Conservation (phyloP, 2,329 filamentous ascomycete species). For the Pseudovirgaria hyperparasitica region DNA sequence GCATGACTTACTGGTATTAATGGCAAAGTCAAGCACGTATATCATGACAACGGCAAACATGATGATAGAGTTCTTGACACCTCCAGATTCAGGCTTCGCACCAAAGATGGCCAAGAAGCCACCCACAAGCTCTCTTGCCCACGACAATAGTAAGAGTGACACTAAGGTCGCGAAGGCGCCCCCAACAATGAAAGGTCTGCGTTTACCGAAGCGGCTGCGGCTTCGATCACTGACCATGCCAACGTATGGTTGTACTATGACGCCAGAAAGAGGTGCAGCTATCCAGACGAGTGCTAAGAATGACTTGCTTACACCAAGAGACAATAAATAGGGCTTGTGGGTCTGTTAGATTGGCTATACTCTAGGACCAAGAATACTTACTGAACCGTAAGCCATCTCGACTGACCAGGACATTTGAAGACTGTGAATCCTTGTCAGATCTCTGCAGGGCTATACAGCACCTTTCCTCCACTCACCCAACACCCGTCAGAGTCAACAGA, state of each 20-base stretch:
- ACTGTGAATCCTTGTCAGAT: slow-evolving; percentile 22
- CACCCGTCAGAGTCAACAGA: slow-evolving; percentile 73
- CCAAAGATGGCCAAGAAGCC: slow-evolving; percentile 59
- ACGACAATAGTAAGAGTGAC: slow-evolving; percentile 37
- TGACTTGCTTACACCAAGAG: slow-evolving; percentile 39
- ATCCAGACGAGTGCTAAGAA: slow-evolving; percentile 42
- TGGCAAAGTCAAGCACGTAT: slow-evolving; percentile 84
- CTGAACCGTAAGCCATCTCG: slow-evolving; percentile 82
- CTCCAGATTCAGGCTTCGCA: slow-evolving; percentile 49
- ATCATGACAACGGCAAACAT: slow-evolving; percentile 73
- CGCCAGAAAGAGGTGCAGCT: slow-evolving; percentile 41
- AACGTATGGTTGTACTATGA: slow-evolving; percentile 41
- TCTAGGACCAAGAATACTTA: slow-evolving; percentile 20
- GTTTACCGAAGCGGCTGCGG: slow-evolving; percentile 34
- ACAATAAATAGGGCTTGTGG: slow-evolving; percentile 36
- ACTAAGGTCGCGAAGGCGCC: slow-evolving; percentile 36
- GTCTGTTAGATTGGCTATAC: neutral
- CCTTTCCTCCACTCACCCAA: slow-evolving; percentile 38
- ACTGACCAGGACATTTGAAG: slow-evolving; percentile 94
- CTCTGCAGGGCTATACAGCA: neutral
- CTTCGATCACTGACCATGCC: slow-evolving; percentile 41
- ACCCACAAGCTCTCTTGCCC: slow-evolving; percentile 43
- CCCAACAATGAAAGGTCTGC: slow-evolving; percentile 39
- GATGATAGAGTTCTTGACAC: slow-evolving; percentile 55
- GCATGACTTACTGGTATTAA: slow-evolving; percentile 62